Base-by-base conservation (phyloP, 2,329 filamentous ascomycete genomes). In the Bipolaris cookei region DNA sequence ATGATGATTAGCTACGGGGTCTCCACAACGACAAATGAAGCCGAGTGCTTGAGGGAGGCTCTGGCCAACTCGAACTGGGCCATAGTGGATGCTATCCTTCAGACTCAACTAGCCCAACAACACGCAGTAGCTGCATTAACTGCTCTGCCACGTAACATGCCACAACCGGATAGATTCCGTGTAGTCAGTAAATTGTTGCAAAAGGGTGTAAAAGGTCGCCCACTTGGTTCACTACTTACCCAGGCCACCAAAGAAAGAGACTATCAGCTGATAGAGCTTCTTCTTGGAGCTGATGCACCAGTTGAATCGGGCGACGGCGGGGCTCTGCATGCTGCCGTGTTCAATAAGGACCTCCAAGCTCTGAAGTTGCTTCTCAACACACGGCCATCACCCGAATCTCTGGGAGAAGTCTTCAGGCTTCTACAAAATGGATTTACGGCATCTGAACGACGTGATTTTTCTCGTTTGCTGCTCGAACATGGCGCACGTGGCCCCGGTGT, bases 1-100 rank as follows among this genome's bases (percentile, higher is more conserved):
- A 63, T 74, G 67, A 65, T 76, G 61, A 54, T 76, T 34, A 64
- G 59, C 11, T 64, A 72, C 48, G 71, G 69, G 4, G 72, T 74
- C 13, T 67, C 72, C 1, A 70, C 70, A 11, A 52, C 59, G 7
- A 51, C 64, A 6, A 71, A 75, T 18, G 66, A 70, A 34, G 70
- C 70, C 2, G 70, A 75, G 49, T 73, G 69, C 49, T 57, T 76
- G 3, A 62, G 57, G 41, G 60, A 64, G 39, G 69, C 72, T 3
- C 51, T 75, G 14, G 54, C 54, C 2, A 69, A 71, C 23, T 62
- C 61, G 2, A 75, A 74, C 43, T 76, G 72, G 72, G 35, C 28
- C 10, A 44, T 76, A 6, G 63, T 63, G 10, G 65, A 73, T 39
- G 58, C 59, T 0, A 70, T 76, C 5, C 58, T 76, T 0, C 37